Conservation (phyloP, 129 eudicot species). For the Chrysanthemum makinoi region DNA sequence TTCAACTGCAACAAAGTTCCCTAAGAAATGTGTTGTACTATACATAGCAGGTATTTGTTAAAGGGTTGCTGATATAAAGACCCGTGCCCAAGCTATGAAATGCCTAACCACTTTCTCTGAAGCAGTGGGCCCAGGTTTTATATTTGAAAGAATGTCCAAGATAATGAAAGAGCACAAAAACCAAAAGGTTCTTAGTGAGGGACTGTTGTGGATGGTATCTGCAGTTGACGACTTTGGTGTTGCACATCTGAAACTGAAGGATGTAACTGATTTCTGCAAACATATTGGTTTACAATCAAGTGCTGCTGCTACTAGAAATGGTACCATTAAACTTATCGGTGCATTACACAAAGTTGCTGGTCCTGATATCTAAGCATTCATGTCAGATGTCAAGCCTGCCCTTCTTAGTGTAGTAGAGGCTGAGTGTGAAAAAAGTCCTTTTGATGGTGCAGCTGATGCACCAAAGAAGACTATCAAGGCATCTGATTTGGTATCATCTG, state of each 20-base stretch:
- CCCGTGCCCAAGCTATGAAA: too few species aligned
- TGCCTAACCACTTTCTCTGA: too few species aligned
- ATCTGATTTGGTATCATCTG: conserved; percentile 54
- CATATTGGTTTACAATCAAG: conserved; percentile 94
- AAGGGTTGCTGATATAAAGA: too few species aligned
- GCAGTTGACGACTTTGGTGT: too few species aligned
- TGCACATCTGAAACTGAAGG: conserved; percentile 81
- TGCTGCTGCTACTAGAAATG: conserved; percentile 99
- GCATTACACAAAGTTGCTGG: conserved; percentile 85
- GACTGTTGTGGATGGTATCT: too few species aligned
- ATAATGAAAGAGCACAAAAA: too few species aligned
- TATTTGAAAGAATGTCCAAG: too few species aligned
- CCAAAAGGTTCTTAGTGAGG: too few species aligned
- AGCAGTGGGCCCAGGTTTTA: too few species aligned
- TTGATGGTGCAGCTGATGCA: conserved; percentile 84
- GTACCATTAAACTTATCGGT: conserved; percentile 87
- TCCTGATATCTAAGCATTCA: conserved; percentile 88
- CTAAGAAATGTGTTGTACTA: too few species aligned
- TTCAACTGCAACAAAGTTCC: too few species aligned
- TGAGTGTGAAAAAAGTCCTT: conserved; percentile 95
- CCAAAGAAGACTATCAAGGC: conserved; percentile 85
- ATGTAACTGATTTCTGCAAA: conserved; percentile 96
- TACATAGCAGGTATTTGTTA: too few species aligned
- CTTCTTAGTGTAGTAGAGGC: conserved; percentile 97
- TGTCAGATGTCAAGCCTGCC: conserved; percentile 96